Conservation (phyloP, 1,284 basidiomycete species). For the Ganoderma sp. region DNA sequence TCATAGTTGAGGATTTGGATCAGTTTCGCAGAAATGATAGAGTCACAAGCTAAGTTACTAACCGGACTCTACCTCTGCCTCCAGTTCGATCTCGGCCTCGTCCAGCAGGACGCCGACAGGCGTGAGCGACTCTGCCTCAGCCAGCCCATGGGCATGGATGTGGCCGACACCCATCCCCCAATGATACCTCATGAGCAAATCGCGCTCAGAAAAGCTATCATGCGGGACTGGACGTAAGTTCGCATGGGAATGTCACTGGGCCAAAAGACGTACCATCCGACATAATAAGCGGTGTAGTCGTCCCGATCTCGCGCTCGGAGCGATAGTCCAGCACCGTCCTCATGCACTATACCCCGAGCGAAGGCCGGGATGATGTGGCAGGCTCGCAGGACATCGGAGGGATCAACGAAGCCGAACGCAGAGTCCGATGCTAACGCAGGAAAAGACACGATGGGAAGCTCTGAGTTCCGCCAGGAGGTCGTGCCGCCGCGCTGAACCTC, state of each 20-base stretch:
- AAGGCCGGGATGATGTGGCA: background rate
- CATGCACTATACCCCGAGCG: background rate
- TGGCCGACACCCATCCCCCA: slow-evolving; percentile 3
- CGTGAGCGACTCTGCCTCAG: background rate
- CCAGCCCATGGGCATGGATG: slow-evolving; percentile 1
- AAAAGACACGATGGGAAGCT: background rate
- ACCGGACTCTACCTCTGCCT: too few relatives aligned
- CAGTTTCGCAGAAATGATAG: too few relatives aligned
- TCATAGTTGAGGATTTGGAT: too few relatives aligned
- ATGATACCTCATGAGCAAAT: slow-evolving; percentile 14
- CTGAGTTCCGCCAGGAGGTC: background rate
- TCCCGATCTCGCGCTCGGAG: background rate
- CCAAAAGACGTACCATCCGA: background rate
- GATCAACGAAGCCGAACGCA: background rate
- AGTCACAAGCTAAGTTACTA: too few relatives aligned
- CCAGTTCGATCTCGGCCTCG: too few relatives aligned
- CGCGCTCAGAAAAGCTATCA: slow-evolving; percentile 10
- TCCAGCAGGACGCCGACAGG: too few relatives aligned
- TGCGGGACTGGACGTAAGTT: background rate
- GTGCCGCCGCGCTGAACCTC: background rate
- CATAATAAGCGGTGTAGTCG: background rate
- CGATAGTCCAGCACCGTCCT: background rate
- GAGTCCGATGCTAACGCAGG: background rate
- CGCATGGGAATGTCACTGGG: background rate
- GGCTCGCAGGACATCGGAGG: background rate